Evolutionary conservation across 2,329 filamentous ascomycete genomes (phyloP), one percentile per base, ranked within the genome.

Genomic region (Colletotrichum brevisporum): DNA sequence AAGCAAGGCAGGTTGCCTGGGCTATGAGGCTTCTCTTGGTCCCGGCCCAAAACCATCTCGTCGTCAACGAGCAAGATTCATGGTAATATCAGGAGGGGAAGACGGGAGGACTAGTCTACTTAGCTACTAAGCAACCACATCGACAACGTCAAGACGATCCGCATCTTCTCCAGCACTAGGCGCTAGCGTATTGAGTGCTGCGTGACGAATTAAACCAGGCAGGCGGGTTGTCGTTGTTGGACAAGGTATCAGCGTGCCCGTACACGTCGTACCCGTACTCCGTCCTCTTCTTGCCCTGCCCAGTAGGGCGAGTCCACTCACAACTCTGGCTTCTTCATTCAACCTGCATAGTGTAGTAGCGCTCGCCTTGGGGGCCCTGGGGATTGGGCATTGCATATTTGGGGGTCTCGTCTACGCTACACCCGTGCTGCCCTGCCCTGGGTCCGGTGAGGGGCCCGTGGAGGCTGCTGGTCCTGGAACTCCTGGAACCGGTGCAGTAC

Each of bases 251-350:
- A 10, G 13, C 10, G 47, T 54, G 55, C 24, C 41, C 60, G 27
- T 58, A 31, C 41, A 61, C 66, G 51, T 61, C 66, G 51, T 61
- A 13, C 54, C 62, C 41, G 50, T 55, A 48, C 27, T 36, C 50
- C 61, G 47, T 8, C 21, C 9, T 24, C 12, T n/a, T 65, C 39
- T 15, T 54, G 53, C 24, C 55, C 54, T 65, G 41, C 62, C 59
- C 59, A 57, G 62, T 66, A 69, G 62, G 66, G 66, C 66, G 54
- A 66, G 59, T 63, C 53, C 36, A 63, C 45, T 45, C 45, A 47
- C 21, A 47, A 26, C 26, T 47, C 57, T 43, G 52, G 31, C 58
- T 43, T 41, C 57, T 18, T 60, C 50, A 36, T 53, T 62, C 31
- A 51, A 45, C 45, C 50, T 60, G 48, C 31, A 36, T 10, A 9